phyloP scores from a whole-genome alignment of 192 early-diverging fungal species.

The Rhizophlyctis rosea region DNA sequence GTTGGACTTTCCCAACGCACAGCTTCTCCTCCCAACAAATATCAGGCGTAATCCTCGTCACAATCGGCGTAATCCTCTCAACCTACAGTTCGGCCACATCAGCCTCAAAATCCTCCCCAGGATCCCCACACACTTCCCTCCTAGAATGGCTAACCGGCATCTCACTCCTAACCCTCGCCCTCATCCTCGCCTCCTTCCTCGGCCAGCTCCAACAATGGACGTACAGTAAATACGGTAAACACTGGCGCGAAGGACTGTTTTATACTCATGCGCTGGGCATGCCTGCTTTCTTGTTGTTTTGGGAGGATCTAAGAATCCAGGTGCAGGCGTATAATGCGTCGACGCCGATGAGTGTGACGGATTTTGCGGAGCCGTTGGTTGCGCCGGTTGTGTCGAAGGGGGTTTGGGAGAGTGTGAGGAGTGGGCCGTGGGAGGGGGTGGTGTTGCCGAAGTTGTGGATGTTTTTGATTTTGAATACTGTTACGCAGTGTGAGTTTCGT shows the following conservation, averaged over 20 bases:
- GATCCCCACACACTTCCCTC: not conserved
- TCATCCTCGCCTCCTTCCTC: conserved; percentile 75
- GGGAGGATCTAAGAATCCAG: conserved; percentile 61
- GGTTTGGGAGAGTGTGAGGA: conserved; percentile 24
- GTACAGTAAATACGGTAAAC: conserved; percentile 70
- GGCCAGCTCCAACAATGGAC: conserved; percentile 81
- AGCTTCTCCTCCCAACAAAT: conserved; percentile 48
- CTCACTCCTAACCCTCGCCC: conserved; percentile 60
- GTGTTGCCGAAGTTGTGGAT: conserved; percentile 67
- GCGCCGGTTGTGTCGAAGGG: not conserved
- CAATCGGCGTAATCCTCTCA: conserved; percentile 69
- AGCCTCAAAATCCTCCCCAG: not conserved
- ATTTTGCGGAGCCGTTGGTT: conserved; percentile 15
- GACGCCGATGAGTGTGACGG: conserved; percentile 26
- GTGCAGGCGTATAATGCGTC: conserved; percentile 57
- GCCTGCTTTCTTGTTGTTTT: conserved; percentile 76
- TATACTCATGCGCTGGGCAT: conserved; percentile 79
- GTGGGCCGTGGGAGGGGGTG: conserved; percentile 28
- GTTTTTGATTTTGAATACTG: conserved; percentile 64
- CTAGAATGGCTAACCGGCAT: conserved; percentile 67
- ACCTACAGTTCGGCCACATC: conserved; percentile 44
- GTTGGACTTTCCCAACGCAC: not conserved
- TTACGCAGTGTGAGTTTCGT: conserved; percentile 72
- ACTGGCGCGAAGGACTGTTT: conserved; percentile 88
- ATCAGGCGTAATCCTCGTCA: conserved; percentile 70